Percentiles rank a stretch among this genome's conserved stretches.
These are phyloP conservation scores for Cucumis cinereus DNA, from an alignment of 306 rosid species.

Conservation along the genomic window DNA sequence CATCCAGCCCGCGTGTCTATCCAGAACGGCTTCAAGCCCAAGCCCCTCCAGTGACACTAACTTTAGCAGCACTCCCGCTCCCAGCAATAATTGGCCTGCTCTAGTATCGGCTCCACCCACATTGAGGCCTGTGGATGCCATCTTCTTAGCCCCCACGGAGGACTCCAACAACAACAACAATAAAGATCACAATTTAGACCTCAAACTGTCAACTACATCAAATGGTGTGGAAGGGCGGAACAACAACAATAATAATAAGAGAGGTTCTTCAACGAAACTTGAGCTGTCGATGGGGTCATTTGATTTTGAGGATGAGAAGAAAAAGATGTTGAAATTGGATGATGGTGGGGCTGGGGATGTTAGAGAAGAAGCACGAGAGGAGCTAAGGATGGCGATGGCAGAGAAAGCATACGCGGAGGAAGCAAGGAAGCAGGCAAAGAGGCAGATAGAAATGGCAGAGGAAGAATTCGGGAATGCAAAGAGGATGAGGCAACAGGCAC, in stretches of 20 bases:
- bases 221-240: not conserved
- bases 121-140: slow-evolving; percentile 19
- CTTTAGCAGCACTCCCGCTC: slow-evolving; percentile 30
- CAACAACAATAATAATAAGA: not conserved
- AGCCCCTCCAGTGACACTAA: slow-evolving; percentile 74
- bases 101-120: slow-evolving; percentile 13
- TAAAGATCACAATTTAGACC: slow-evolving; percentile 55
- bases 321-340: not conserved
- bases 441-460: slow-evolving; percentile 70
- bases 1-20: slow-evolving; percentile 50
- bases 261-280: slow-evolving; percentile 49
- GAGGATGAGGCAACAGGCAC: slow-evolving; percentile 79
- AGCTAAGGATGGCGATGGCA: slow-evolving; percentile 54
- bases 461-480: slow-evolving; percentile 71
- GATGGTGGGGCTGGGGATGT: not conserved
- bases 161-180: not conserved
- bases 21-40: slow-evolving; percentile 93
- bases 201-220: slow-evolving; percentile 73
- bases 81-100: slow-evolving; percentile 4
- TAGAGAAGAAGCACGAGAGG: slow-evolving; percentile 19
- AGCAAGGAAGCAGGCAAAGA: slow-evolving; percentile 67
- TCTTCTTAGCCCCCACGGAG: slow-evolving; percentile 28
- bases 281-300: slow-evolving; percentile 87
- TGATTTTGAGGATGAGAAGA: slow-evolving; percentile 17
- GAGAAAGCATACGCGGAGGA: slow-evolving; percentile 78